A percentile compares a stretch with the other conserved stretches of the same genome.
These are phyloP conservation scores for Candida manassasensis DNA, from an alignment of 805 yeast genomes.

Conservation along the genomic window DNA sequence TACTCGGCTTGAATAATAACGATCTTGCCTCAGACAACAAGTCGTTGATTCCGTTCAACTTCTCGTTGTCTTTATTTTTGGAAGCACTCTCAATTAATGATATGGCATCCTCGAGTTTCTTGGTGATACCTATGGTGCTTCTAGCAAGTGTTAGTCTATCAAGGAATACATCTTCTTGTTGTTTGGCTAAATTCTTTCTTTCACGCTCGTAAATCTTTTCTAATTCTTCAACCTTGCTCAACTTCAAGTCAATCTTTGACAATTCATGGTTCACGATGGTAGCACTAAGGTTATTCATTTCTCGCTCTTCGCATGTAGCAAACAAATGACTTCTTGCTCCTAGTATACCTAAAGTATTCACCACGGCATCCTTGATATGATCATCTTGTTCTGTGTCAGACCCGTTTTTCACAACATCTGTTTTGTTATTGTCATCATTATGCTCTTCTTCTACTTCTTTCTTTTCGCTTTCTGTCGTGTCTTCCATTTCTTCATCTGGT, in stretches of 20 bases:
- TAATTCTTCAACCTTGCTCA: slow-evolving; percentile 52
- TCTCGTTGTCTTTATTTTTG: slow-evolving; percentile 8
- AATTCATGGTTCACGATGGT: slow-evolving; percentile 59
- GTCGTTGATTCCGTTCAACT: slow-evolving; percentile 9
- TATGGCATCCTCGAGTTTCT: slow-evolving; percentile 40
- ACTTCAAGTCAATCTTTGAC: slow-evolving; percentile 60
- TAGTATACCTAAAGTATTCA: slow-evolving; percentile 66
- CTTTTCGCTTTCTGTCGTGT: slow-evolving; percentile 2
- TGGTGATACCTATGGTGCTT: slow-evolving; percentile 46
- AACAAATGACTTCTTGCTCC: slow-evolving; percentile 79
- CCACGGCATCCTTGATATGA: slow-evolving; percentile 56
- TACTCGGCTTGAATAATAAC: slow-evolving; percentile 30
- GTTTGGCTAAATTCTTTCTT: slow-evolving; percentile 52
- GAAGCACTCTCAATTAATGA: slow-evolving; percentile 10
- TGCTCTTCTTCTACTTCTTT: not conserved
- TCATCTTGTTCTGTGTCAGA: slow-evolving; percentile 14
- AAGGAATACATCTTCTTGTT: slow-evolving; percentile 62
- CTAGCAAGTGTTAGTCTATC: slow-evolving; percentile 66
- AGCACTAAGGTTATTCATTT: slow-evolving; percentile 56
- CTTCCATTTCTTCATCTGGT: slow-evolving; percentile 2
- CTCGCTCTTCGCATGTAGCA: slow-evolving; percentile 76
- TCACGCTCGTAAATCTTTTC: slow-evolving; percentile 66
- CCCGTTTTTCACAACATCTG: too few species aligned
- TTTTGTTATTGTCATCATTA: not conserved
- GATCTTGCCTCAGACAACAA: slow-evolving; percentile 29